Evolutionary conservation across 1,139 yeast species (phyloP), one percentile per base, ranked within the genome.

Genomic region (Kodamaea arcana): DNA sequence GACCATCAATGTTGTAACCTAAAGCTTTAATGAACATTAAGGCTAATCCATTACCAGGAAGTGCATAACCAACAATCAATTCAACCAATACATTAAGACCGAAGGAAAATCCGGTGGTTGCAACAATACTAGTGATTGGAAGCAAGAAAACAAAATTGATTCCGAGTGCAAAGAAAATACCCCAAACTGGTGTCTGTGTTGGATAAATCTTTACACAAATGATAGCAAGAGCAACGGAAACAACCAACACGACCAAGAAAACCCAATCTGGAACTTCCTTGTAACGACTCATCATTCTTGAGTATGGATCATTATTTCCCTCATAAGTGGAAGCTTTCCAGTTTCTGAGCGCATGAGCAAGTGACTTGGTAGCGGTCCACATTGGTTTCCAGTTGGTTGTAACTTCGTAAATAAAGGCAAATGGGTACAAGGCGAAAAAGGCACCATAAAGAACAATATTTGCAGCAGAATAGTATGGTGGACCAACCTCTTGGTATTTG

Each of bases 1-100:
- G 84, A 3, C 73, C 74, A 53, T 72, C 75, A 43, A 77, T 62
- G 34, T 62, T 61, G 33, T 60, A 62, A 7, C 69, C 69, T 41
- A 54, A 60, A 8, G 66, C 62, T 39, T 65, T 64, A 29, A 63
- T 45, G 5, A 66, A 62, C 31, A 60, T 60, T 33, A 63, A 52
- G 0, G 70, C 69, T 23, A 63, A 45, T 3, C 69, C 69, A 17
- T 65, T 60, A 32, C 64, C 62, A 13, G 71, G 69, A 27, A 63
- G 55, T 3, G 65, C 54, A 41, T 64, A 63, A 1, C 70, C 70
- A 13, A 64, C 64, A 30, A 65, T 61, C 39, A 64, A 50, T 37
- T 65, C 69, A n/a, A 65, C 69, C 41, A 65, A 50, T 1, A 65
- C 71, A 38, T 64, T 63, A 32, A 63, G 56, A 7, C 66, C 69